phyloP scores from a whole-genome alignment of 106 monocot species.

The Chionographis japonica region DNA sequence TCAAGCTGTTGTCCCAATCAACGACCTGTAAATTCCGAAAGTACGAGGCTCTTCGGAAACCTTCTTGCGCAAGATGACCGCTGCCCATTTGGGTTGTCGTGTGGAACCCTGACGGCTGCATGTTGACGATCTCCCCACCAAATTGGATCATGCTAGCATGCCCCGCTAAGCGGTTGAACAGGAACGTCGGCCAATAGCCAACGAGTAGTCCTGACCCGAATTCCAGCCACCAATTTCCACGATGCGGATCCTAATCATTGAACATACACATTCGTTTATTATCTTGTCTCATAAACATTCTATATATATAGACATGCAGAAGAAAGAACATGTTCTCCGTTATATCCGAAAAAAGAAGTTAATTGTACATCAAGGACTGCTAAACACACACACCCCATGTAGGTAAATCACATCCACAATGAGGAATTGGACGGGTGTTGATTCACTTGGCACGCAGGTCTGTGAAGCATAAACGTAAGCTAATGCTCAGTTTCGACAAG shows the following conservation, averaged over 20 bases:
- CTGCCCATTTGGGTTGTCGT: slow-evolving; percentile 75
- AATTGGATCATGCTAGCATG: slow-evolving; percentile 67
- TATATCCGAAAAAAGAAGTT: too few species aligned
- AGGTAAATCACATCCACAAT: too few species aligned
- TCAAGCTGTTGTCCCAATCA: slow-evolving; percentile 58
- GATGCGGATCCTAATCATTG: slow-evolving; percentile 46
- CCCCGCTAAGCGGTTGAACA: slow-evolving; percentile 51
- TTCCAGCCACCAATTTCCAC: slow-evolving; percentile 74
- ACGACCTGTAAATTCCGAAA: slow-evolving; percentile 61
- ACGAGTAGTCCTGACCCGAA: slow-evolving; percentile 52
- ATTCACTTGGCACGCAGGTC: too few species aligned
- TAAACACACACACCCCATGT: too few species aligned
- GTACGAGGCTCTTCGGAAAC: slow-evolving; percentile 48
- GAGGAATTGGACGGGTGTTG: too few species aligned
- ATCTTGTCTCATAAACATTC: too few species aligned
- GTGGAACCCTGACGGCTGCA: slow-evolving; percentile 24
- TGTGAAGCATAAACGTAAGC: too few species aligned
- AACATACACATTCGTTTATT: background rate
- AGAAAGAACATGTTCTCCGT: too few species aligned
- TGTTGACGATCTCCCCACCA: slow-evolving; percentile 64
- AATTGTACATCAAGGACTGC: too few species aligned
- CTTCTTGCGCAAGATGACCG: slow-evolving; percentile 56
- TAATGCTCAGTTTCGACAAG: too few species aligned
- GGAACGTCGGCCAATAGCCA: slow-evolving; percentile 68
- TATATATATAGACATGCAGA: too few species aligned